phyloP scores from a whole-genome alignment of 2,329 filamentous ascomycete species.

The Alternaria triticina region DNA sequence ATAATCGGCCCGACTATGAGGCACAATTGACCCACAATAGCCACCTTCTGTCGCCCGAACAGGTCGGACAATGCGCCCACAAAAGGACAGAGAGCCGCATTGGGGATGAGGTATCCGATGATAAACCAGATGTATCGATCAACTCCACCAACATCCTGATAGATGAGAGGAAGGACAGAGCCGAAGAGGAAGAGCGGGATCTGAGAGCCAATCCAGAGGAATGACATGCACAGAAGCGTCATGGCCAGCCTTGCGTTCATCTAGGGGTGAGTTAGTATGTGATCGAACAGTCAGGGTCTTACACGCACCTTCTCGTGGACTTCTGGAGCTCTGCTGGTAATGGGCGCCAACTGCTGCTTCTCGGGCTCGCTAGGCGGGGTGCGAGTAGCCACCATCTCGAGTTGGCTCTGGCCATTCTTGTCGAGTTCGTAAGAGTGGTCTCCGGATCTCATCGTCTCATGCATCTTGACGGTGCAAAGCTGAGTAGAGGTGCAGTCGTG shows the following conservation, averaged over 20 bases:
- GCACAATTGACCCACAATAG: constrained; percentile 36
- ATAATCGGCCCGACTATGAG: constrained; percentile 49
- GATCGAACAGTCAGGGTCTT: not conserved
- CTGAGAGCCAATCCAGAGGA: constrained; percentile 67
- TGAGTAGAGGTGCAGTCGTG: not conserved
- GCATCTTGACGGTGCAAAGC: constrained; percentile 12
- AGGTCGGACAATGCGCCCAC: constrained; percentile 59
- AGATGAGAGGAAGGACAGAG: constrained; percentile 58
- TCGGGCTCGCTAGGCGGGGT: constrained; percentile 29
- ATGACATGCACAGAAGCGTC: constrained; percentile 64
- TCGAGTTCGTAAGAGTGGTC: constrained; percentile 13
- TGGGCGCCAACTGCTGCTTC: constrained; percentile 18
- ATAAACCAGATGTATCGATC: constrained; percentile 66
- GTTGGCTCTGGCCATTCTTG: constrained; percentile 15
- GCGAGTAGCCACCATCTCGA: constrained; percentile 22
- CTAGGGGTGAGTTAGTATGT: constrained; percentile 2
- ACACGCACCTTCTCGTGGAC: constrained; percentile 32
- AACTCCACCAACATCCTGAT: constrained; percentile 65
- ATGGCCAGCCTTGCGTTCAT: constrained; percentile 55
- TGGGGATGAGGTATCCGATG: constrained; percentile 60
- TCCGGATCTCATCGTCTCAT: not conserved
- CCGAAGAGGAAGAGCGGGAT: constrained; percentile 61
- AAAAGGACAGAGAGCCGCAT: constrained; percentile 66
- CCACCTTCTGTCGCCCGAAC: constrained; percentile 42
- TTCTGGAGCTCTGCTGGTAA: constrained; percentile 21